phyloP scores from a whole-genome alignment of 2,329 filamentous ascomycete species.

The Thelonectria discophora region DNA sequence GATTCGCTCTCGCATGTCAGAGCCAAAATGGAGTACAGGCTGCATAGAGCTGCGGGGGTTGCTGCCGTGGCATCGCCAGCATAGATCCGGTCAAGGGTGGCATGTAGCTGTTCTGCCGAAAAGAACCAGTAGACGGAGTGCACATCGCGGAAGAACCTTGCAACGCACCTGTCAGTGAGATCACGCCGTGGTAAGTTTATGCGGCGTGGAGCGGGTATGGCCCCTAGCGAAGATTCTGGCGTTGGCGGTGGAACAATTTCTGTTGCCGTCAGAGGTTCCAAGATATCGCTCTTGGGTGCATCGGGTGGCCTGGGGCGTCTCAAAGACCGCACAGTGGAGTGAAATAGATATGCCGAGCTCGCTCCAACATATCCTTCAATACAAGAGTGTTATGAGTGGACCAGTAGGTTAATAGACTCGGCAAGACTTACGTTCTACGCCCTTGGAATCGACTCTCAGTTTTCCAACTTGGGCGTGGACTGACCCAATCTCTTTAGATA shows the following conservation, averaged over 20 bases:
- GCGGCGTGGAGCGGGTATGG: constrained; percentile 13
- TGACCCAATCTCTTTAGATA: constrained; percentile 12
- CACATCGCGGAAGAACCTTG: constrained; percentile 21
- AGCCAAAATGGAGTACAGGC: constrained; percentile 21
- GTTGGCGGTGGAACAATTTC: constrained; percentile 19
- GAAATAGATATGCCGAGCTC: constrained; percentile 20
- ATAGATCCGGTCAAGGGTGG: constrained; percentile 19
- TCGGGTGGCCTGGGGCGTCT: constrained; percentile 15
- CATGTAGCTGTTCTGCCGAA: constrained; percentile 20
- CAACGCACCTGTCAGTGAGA: constrained; percentile 13
- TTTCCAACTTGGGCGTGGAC: constrained; percentile 15
- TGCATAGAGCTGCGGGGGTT: constrained; percentile 15
- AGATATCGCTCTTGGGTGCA: constrained; percentile 19
- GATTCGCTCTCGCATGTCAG: constrained; percentile 23
- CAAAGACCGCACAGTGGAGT: constrained; percentile 20
- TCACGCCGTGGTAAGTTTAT: constrained; percentile 21
- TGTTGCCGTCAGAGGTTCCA: constrained; percentile 21
- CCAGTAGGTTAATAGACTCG: background rate
- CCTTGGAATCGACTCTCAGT: constrained; percentile 16
- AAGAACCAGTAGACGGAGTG: constrained; percentile 26
- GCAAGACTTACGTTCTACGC: constrained; percentile 16
- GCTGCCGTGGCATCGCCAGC: constrained; percentile 20
- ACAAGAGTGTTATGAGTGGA: background rate
- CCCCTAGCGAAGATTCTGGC: constrained; percentile 17
- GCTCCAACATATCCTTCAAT: constrained; percentile 13